Base-by-base conservation (phyloP, 148 eudicot genomes). In the Hydrangea macrophylla region DNA sequence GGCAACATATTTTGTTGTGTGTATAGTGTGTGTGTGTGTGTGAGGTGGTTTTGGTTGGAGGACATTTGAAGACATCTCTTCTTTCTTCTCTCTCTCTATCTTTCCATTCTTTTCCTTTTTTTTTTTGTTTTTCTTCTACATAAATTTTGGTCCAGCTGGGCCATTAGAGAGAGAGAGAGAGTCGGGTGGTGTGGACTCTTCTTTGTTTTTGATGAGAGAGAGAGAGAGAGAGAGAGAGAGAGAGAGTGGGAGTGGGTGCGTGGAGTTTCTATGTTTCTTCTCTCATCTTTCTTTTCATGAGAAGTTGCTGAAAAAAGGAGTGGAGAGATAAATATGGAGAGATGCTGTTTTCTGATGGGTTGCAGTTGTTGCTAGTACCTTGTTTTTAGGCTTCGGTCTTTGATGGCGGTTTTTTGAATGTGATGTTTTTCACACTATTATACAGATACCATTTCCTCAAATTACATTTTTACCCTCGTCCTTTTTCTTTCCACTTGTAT, bases 81-180 rank as follows among this genome's bases (percentile, higher is more conserved):
- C 55, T 55, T 44, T 73, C 55, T 58, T 33, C 27, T 24, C 58
- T n/a, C 28, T 27, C 53, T 42, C 55, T 68, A 24, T 64, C 18
- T 56, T 39, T 72, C 42, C 27, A 12, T 40, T 30, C 20, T 33
- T 56, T 67, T 58, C 42, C 31, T 10, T 56, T 39, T 10, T 39
- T 69, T 64, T 7, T 51, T 48, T 55, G 36, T 74, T 57, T 59
- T 54, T 64, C 35, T 67, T 30, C 11, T 17, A 51, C 71, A 72
- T 69, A 71, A 80, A 64, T 69, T 80, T 76, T 60, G 76, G 76
- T 68, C 75, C 79, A 79, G 71, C 70, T 76, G 78, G 75, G 78
- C 82, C 79, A 69, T 70, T 66, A 62, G 65, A 81, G 73, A 68
- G 75, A 80, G 63, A 57, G 65, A 42, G 64, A 62, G 33, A 56